Evolutionary conservation across 1,284 basidiomycete species (phyloP), one percentile per base, ranked within the genome.

Genomic region (Pseudozyma hubeiensis): DNA sequence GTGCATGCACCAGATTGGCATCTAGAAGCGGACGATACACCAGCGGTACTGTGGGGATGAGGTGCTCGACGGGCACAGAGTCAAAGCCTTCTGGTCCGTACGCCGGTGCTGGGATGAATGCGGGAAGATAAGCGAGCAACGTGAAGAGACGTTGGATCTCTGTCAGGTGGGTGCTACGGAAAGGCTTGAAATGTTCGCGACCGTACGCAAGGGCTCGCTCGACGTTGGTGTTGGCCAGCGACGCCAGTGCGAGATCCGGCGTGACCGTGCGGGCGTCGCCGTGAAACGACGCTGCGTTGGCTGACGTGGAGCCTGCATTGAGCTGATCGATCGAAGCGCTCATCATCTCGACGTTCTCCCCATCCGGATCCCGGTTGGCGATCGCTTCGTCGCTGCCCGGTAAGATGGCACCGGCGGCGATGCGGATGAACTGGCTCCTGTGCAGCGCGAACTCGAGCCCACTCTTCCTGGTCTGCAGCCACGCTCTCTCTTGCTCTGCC

Each of bases 121-220:
- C 56, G 1, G 92, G 91, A 30, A 93, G 87, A 84, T 90, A 96
- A 10, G 89, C 86, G 17, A 92, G 85, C 64, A 92, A 91, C 19
- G 90, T 88, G 85, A 93, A 88, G n/a, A 99, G 88, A 8, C 91
- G 88, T 56, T 89, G 88, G 69, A 96, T 90, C 73, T 93, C 92
- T 3, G 85, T 75, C 34, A 87, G 87, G 79, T 91, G 89, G 17
- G 88, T 88, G 0, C 86, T 80, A 75, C 91, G 90, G 84, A 94
- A 93, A 1, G 88, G 87, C 35, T 88, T 86, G 64, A 98, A 88
- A 87, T 89, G 63, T 81, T 85, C 46, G 86, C 90, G 80, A 16
- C 92, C 93, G 85, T 98, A 98, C 1, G 86, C 84, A 45, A 96
- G 87, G 1, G 93, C 93, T 11, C 54, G 43, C 37, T 69, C 54